Percentiles rank a stretch among this genome's conserved stretches.
These are phyloP conservation scores for Cercophora samala DNA, from an alignment of 495 filamentous ascomycete genomes.

Conservation along the genomic window DNA sequence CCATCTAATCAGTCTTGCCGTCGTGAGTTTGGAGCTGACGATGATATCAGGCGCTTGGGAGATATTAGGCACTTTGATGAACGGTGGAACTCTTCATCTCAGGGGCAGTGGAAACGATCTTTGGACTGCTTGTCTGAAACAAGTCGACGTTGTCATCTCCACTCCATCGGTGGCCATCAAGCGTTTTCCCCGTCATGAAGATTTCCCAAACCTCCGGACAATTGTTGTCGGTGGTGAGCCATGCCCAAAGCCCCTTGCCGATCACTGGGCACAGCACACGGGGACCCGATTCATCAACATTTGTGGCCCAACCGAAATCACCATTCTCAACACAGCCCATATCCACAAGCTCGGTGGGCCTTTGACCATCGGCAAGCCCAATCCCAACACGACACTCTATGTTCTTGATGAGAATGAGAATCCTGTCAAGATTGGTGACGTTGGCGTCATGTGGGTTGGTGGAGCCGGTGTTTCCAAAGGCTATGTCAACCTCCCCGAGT, in stretches of 20 bases:
- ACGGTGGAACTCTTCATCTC: constrained; percentile 37
- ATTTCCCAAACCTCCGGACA: constrained; percentile 37
- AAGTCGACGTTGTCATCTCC: constrained; percentile 37
- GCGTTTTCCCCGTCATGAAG: constrained; percentile 19
- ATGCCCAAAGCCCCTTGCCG: constrained; percentile 32
- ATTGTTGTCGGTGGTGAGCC: constrained; percentile 36
- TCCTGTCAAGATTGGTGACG: constrained; percentile 32
- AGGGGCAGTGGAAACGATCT: constrained; percentile 24
- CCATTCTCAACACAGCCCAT: constrained; percentile 38
- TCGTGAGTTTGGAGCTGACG: background rate
- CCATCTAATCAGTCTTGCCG: background rate
- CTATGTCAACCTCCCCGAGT: constrained; percentile 37
- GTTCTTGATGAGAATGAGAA: constrained; percentile 38
- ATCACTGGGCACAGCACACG: constrained; percentile 32
- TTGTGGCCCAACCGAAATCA: constrained; percentile 42
- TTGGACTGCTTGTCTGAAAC: constrained; percentile 26
- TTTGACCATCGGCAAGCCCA: constrained; percentile 38
- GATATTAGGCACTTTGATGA: constrained; percentile 38
- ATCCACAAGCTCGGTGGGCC: constrained; percentile 29
- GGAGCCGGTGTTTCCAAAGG: constrained; percentile 37
- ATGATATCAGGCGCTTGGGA: constrained; percentile 37
- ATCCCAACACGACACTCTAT: constrained; percentile 40
- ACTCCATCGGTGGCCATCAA: constrained; percentile 36
- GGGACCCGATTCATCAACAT: constrained; percentile 32
- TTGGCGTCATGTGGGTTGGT: constrained; percentile 40